phyloP scores from a whole-genome alignment of 1,284 basidiomycete genomes.

The Apiotrichum sp. region DNA sequence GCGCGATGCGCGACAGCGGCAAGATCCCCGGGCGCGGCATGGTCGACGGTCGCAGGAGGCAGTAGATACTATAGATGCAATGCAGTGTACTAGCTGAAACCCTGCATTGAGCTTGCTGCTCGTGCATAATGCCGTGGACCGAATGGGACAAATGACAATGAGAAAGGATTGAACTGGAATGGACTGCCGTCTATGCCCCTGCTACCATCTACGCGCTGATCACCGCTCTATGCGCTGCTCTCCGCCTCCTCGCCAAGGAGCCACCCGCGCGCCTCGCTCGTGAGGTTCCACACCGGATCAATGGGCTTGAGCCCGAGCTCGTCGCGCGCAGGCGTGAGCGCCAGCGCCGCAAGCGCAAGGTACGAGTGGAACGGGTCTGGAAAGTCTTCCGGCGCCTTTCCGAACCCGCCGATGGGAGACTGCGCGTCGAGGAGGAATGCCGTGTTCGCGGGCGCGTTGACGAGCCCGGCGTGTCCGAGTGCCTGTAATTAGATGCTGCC shows the following conservation, averaged over 20 bases:
- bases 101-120: too few species aligned
- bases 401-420: constrained; percentile 76
- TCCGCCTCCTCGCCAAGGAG: constrained; percentile 36
- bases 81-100: too few species aligned
- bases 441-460: constrained; percentile 56
- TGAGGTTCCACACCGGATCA: constrained; percentile 66
- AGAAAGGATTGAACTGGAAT: background rate
- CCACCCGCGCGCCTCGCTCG: constrained; percentile 59
- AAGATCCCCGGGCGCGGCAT: constrained; percentile 24
- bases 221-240: background rate
- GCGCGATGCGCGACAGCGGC: constrained; percentile 33
- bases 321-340: constrained; percentile 54
- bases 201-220: too few species aligned
- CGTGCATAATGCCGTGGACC: too few species aligned
- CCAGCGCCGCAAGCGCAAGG: constrained; percentile 70
- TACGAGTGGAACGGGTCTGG: constrained; percentile 92
- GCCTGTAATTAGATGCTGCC: constrained; percentile 51
- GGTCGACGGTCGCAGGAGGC: constrained; percentile 27
- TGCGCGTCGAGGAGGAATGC: constrained; percentile 68
- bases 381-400: constrained; percentile 68
- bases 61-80: too few species aligned
- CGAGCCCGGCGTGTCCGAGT: constrained; percentile 55
- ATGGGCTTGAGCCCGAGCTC: constrained; percentile 58
- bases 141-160: background rate
- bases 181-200: too few species aligned